These are phyloP conservation scores for Calonectria henricotiae DNA, from an alignment of 2,329 filamentous ascomycete genomes.

Conservation along the genomic window DNA sequence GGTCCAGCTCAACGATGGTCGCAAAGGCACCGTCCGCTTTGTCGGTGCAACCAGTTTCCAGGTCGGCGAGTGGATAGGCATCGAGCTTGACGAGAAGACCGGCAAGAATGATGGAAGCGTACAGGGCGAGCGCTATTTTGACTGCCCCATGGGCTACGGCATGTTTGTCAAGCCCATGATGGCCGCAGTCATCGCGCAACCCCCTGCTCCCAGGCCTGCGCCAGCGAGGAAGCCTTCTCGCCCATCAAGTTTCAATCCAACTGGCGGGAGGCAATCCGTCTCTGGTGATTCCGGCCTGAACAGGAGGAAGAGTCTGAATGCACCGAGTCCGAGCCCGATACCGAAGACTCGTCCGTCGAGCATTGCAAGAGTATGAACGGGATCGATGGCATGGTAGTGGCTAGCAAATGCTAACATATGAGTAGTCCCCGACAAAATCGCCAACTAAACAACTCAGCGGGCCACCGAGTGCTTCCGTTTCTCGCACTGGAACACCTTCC, in stretches of 20 bases:
- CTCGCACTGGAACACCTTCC: slow-evolving; percentile 77
- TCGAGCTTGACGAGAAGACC: slow-evolving; percentile 85
- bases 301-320: slow-evolving; percentile 80
- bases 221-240: slow-evolving; percentile 62
- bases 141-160: slow-evolving; percentile 81
- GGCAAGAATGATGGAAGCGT: slow-evolving; percentile 98
- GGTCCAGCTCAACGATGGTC: slow-evolving; percentile 85
- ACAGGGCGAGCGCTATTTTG: slow-evolving; percentile 89
- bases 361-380: slow-evolving; percentile 68
- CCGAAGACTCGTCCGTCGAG: slow-evolving; percentile 73
- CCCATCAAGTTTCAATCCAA: slow-evolving; percentile 67
- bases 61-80: slow-evolving; percentile 88
- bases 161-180: slow-evolving; percentile 89
- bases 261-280: slow-evolving; percentile 60
- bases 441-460: slow-evolving; percentile 81
- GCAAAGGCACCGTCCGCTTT: slow-evolving; percentile 85
- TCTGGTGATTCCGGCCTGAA: slow-evolving; percentile 69
- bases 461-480: slow-evolving; percentile 72
- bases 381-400: background rate
- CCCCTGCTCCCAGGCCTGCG: slow-evolving; percentile 60
- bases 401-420: slow-evolving; percentile 42
- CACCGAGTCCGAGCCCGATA: slow-evolving; percentile 81
- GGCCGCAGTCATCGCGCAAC: slow-evolving; percentile 73
- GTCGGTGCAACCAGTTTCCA: slow-evolving; percentile 86
- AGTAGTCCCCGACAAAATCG: slow-evolving; percentile 83